Conservation (phyloP, 805 yeast species). For the Grigorovia transvaalensis region DNA sequence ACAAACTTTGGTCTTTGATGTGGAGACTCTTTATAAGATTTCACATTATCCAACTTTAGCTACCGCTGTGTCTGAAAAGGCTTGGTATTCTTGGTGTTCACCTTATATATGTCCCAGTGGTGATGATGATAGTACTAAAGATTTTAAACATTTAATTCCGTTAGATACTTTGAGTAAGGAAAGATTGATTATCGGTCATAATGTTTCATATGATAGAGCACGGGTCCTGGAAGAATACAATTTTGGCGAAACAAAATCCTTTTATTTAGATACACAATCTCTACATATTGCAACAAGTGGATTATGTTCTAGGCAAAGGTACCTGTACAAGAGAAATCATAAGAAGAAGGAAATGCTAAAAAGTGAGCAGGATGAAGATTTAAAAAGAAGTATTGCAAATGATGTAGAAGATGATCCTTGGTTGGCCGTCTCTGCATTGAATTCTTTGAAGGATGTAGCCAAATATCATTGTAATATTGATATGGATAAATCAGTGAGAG, state of each 20-base stretch:
- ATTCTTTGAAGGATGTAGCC: conserved; percentile 73
- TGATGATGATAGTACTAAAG: conserved; percentile 18
- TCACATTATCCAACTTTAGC: conserved; percentile 74
- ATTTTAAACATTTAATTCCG: conserved; percentile 63
- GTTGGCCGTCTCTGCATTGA: conserved; percentile 66
- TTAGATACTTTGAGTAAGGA: conserved; percentile 40
- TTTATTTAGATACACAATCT: conserved; percentile 85
- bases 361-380: conserved; percentile 6
- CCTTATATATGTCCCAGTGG: conserved; percentile 53
- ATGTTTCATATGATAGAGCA: conserved; percentile 85
- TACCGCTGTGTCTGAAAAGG: conserved; percentile 59
- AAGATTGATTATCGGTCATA: conserved; percentile 76
- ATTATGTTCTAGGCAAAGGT: conserved; percentile 84
- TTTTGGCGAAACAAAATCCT: conserved; percentile 54
- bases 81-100: conserved; percentile 94
- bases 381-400: conserved; percentile 13
- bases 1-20: conserved; percentile 71
- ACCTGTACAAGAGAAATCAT: conserved; percentile 53
- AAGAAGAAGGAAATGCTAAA: conserved; percentile 26
- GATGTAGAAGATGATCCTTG: conserved; percentile 57
- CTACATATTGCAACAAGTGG: conserved; percentile 86
- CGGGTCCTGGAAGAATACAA: conserved; percentile 76
- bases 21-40: conserved; percentile 71
- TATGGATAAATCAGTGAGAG: conserved; percentile 59
- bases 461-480: conserved; percentile 61